These are phyloP conservation scores for Cadophora malorum DNA, from an alignment of 2,329 filamentous ascomycete genomes.

Conservation along the genomic window DNA sequence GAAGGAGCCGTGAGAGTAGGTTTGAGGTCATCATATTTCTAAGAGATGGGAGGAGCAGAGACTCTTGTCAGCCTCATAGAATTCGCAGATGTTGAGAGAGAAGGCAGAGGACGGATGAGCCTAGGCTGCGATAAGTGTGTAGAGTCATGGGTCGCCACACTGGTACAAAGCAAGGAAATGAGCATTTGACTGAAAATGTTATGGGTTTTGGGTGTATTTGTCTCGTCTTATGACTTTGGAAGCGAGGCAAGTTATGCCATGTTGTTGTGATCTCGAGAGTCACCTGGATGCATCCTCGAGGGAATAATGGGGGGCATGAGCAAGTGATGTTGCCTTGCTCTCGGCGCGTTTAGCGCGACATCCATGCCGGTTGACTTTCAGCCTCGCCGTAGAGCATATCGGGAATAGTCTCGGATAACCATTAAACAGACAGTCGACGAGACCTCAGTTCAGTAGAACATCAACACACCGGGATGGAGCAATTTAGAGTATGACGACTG, in stretches of 20 bases:
- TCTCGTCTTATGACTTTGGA: slow-evolving; percentile 1
- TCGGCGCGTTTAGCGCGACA: slow-evolving; percentile 17
- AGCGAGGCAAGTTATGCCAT: slow-evolving; percentile 32
- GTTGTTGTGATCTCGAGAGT: slow-evolving; percentile 31
- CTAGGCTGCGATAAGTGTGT: slow-evolving; percentile 20
- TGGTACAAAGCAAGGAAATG: slow-evolving; percentile 27
- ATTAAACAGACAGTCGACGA: neutral
- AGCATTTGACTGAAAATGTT: slow-evolving; percentile 30
- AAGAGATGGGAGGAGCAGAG: slow-evolving; percentile 6
- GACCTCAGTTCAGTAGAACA: neutral
- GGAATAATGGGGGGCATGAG: slow-evolving; percentile 5
- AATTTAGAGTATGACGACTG: slow-evolving; percentile 35
- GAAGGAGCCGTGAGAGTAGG: slow-evolving; percentile 44
- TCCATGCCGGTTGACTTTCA: slow-evolving; percentile 25
- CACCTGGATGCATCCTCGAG: slow-evolving; percentile 27
- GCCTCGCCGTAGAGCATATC: slow-evolving; percentile 29
- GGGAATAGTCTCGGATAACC: slow-evolving; percentile 16
- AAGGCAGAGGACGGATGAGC: slow-evolving; percentile 6
- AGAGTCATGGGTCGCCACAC: slow-evolving; percentile 33
- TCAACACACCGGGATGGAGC: neutral
- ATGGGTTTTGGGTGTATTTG: slow-evolving; percentile 8
- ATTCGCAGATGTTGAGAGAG: slow-evolving; percentile 12
- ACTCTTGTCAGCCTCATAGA: neutral
- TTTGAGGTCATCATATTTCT: slow-evolving; percentile 45
- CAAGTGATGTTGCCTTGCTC: slow-evolving; percentile 21